Conservation (phyloP, 2,329 filamentous ascomycete genomes). For the Alternaria alternata region DNA sequence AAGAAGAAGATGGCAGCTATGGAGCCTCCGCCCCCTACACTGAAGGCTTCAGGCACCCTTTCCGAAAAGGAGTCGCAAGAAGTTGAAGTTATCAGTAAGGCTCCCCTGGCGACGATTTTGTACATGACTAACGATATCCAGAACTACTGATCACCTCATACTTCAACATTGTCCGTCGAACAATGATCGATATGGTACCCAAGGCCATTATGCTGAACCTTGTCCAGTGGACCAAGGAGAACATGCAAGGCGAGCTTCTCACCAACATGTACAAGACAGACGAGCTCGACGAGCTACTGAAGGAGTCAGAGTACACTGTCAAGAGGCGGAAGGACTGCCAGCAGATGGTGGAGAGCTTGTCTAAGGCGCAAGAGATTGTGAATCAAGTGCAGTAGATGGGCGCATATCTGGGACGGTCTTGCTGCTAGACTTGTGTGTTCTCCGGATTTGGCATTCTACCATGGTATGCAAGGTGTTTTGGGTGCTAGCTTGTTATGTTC, state of each 20-base stretch:
- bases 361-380: slow-evolving; percentile 93
- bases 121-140: slow-evolving; percentile 50
- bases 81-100: slow-evolving; percentile 95
- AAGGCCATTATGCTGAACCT: slow-evolving; percentile 99
- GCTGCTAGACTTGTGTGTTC: slow-evolving; percentile 20
- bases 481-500: slow-evolving; percentile 24
- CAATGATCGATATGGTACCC: slow-evolving; percentile 99
- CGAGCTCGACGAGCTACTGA: slow-evolving; percentile 91
- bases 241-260: slow-evolving; percentile 96
- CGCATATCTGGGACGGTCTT: slow-evolving; percentile 7
- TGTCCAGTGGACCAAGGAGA: slow-evolving; percentile 95
- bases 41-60: slow-evolving; percentile 93
- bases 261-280: slow-evolving; percentile 96
- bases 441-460: slow-evolving; percentile 27
- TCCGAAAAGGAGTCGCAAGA: slow-evolving; percentile 95
- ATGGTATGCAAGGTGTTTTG: slow-evolving; percentile 27
- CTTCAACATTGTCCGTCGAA: slow-evolving; percentile 97
- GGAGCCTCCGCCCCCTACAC: slow-evolving; percentile 89
- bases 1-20: slow-evolving; percentile 99
- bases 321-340: slow-evolving; percentile 96
- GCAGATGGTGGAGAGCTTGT: slow-evolving; percentile 96
- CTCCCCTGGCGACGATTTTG: background rate
- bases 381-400: slow-evolving; percentile 66
- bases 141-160: slow-evolving; percentile 96
- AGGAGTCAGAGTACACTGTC: slow-evolving; percentile 97